phyloP scores from a whole-genome alignment of 2,329 filamentous ascomycete species.

The Ophiostoma ips region DNA sequence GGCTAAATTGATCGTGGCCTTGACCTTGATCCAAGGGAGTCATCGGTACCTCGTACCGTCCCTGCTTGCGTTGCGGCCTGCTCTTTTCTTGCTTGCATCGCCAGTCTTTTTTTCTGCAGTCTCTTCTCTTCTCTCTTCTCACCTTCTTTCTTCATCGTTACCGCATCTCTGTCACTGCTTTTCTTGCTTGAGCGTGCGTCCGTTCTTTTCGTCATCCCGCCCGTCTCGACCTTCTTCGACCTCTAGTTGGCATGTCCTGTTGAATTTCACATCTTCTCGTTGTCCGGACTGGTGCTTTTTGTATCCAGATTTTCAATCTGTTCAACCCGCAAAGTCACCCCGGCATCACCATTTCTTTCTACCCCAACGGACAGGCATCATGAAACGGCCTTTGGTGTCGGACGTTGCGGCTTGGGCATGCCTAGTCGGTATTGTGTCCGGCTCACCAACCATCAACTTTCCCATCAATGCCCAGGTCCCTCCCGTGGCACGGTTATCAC shows the following conservation, averaged over 20 bases:
- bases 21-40: constrained; percentile 7
- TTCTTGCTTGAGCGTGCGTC: background rate
- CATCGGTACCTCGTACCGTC: background rate
- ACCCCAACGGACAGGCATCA: background rate
- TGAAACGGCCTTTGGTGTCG: constrained; percentile 6
- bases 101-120: background rate
- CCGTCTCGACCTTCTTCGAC: background rate
- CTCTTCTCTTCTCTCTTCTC: background rate
- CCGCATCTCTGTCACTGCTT: background rate
- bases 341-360: background rate
- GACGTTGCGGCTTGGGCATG: constrained; percentile 8
- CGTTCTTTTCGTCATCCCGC: background rate
- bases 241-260: background rate
- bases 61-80: background rate
- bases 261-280: background rate
- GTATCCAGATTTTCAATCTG: background rate
- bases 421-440: constrained; percentile 11
- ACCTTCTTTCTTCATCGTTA: background rate
- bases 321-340: background rate
- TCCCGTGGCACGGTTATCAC: constrained; percentile 55
- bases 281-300: background rate
- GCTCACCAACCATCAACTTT: constrained; percentile 39
- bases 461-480: constrained; percentile 78
- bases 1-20: constrained; percentile 5
- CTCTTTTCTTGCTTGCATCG: background rate